phyloP scores from a whole-genome alignment of 2,329 filamentous ascomycete genomes.

The Fusarium globosum region DNA sequence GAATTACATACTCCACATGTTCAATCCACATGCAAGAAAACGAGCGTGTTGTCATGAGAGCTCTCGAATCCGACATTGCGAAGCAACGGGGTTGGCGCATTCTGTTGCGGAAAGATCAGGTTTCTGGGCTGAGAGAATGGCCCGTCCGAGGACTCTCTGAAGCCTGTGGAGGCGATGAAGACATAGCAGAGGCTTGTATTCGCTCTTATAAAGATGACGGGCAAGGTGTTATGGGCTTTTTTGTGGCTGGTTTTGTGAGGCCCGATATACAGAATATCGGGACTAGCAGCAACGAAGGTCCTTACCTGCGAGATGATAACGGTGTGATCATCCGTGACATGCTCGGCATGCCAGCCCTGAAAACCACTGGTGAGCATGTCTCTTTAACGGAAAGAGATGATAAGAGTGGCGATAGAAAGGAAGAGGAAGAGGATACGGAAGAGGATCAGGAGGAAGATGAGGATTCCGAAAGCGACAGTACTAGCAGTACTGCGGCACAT shows the following conservation, averaged over 20 bases:
- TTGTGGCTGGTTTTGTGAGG: slow-evolving; percentile 84
- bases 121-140: slow-evolving; percentile 81
- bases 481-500: slow-evolving; percentile 8
- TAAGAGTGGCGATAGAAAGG: slow-evolving; percentile 27
- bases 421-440: slow-evolving; percentile 11
- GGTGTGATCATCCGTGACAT: slow-evolving; percentile 62
- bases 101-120: slow-evolving; percentile 77
- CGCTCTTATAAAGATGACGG: slow-evolving; percentile 84
- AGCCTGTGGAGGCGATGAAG: slow-evolving; percentile 60
- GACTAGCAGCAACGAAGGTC: slow-evolving; percentile 53
- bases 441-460: slow-evolving; percentile 13
- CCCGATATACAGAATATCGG: slow-evolving; percentile 32
- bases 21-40: slow-evolving; percentile 91
- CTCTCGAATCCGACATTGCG: slow-evolving; percentile 75
- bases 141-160: slow-evolving; percentile 69
- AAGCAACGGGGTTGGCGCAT: slow-evolving; percentile 79
- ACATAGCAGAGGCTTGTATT: slow-evolving; percentile 79
- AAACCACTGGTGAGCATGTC: slow-evolving; percentile 50
- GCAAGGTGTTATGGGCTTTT: slow-evolving; percentile 93
- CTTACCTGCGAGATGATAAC: slow-evolving; percentile 65
- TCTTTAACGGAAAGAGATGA: slow-evolving; percentile 40
- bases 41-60: slow-evolving; percentile 81
- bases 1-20: slow-evolving; percentile 93
- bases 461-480: slow-evolving; percentile 10
- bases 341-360: slow-evolving; percentile 53